Base-by-base conservation (phyloP, 2,329 filamentous ascomycete species). In the Aspergillus sp. region DNA sequence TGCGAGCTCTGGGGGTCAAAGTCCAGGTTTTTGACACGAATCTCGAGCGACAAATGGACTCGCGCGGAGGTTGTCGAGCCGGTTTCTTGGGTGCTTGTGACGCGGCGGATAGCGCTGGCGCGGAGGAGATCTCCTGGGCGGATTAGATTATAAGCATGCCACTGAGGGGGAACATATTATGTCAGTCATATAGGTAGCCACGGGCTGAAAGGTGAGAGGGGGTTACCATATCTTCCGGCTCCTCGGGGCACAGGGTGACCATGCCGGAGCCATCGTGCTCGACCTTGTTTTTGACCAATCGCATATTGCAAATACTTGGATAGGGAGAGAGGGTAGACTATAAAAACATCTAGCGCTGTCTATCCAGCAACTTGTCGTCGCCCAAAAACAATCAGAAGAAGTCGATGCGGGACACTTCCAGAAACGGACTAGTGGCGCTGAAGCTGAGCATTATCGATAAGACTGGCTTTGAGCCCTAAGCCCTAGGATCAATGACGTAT, bases 71-170 rank as follows among this genome's bases (percentile, higher is more conserved):
- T 69, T 1, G 79, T 82, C 42, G 77, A 78, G 37, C 84, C 83
- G 6, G 81, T 79, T 28, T 74, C 71, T 47, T 69, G 60, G 9
- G 77, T 76, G 48, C 81, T 78, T n/a, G 77, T 77, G 5, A 88
- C 76, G 47, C 81, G 79, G 37, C 85, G 83, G 39, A 87, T 71
- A 30, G 85, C 83, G 44, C 76, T 79, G 46, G 83, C 83, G 52
- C 78, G 79, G 32, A 88, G 73, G 39, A 79, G 71, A 56, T 88
- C 85, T 49, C 69, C 71, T 5, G 81, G 76, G 43, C 81, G 77
- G 58, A 88, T 85, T 33, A 88, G 75, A 64, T 88, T 88, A 72
- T 83, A 87, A 51, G 81, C 79, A 60, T 87, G 84, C 85, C 85
- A 88, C 81, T 84, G 49, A 32, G 37, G 33, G 12, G 9, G 31